Conservation (phyloP, 2,329 filamentous ascomycete genomes). For the Domatiomyces catenatus region DNA sequence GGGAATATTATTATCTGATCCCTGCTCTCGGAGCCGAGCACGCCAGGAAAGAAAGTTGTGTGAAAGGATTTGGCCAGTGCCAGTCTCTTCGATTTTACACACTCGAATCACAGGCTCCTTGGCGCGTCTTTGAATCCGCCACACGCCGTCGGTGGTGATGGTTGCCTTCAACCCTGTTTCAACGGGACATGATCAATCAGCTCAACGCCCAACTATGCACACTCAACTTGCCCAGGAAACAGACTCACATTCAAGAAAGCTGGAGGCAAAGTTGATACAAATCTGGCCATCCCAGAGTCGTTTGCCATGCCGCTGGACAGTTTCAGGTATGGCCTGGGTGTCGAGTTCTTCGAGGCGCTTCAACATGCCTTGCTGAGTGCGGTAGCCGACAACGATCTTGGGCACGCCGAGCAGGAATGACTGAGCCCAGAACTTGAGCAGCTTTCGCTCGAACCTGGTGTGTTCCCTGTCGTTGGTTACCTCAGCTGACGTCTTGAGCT, state of each 20-base stretch:
- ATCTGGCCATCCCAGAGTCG: constrained; percentile 78
- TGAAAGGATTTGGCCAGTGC: constrained; percentile 61
- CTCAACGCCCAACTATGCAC: background rate
- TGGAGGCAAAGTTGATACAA: constrained; percentile 78
- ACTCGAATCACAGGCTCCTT: constrained; percentile 55
- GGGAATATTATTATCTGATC: constrained; percentile 14
- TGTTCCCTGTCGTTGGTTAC: constrained; percentile 53
- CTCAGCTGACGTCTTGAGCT: constrained; percentile 78
- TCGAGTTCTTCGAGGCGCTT: constrained; percentile 60
- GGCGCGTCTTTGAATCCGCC: constrained; percentile 57
- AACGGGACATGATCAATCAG: background rate
- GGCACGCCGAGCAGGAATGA: constrained; percentile 87
- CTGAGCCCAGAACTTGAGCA: constrained; percentile 94
- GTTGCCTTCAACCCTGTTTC: constrained; percentile 45
- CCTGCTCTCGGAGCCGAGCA: constrained; percentile 6
- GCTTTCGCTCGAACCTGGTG: constrained; percentile 69
- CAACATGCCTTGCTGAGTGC: constrained; percentile 57
- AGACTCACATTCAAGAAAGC: constrained; percentile 58
- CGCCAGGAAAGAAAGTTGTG: constrained; percentile 64
- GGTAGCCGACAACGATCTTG: constrained; percentile 80
- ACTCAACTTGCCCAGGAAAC: background rate
- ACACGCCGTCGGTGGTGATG: constrained; percentile 55
- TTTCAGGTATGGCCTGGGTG: constrained; percentile 62
- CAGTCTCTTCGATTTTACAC: constrained; percentile 55
- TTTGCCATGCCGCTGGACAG: constrained; percentile 50